Conservation (phyloP, 176 grass and related monocot genomes). For the Ensete glaucum region DNA sequence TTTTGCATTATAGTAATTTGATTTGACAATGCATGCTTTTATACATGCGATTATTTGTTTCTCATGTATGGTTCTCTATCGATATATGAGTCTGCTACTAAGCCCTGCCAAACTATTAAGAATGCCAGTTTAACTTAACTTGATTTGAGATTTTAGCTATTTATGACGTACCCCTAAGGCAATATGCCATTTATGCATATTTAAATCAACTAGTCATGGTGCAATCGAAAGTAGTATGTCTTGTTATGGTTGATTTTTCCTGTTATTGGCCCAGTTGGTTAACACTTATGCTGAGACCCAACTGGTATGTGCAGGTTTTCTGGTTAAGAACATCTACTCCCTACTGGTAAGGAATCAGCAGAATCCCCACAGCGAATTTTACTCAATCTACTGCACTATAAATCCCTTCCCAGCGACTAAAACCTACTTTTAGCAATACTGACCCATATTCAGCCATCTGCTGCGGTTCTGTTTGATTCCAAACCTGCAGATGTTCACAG, state of each 20-base stretch:
- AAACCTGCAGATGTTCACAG: conserved; percentile 29
- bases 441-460: not conserved
- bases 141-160: too few species aligned
- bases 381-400: conserved; percentile 29
- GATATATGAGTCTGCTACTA: too few species aligned
- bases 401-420: conserved; percentile 29
- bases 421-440: conserved; percentile 12
- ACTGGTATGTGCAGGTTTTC: conserved; percentile 6
- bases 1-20: too few species aligned
- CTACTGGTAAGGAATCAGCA: not conserved
- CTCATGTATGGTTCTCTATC: too few species aligned
- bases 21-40: too few species aligned
- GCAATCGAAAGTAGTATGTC: not conserved
- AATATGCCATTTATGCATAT: not conserved
- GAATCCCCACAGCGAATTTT: conserved; percentile 45
- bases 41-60: too few species aligned
- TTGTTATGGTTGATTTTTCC: not conserved
- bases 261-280: too few species aligned
- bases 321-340: not conserved
- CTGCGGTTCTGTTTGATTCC: conserved; percentile 27
- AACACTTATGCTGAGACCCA: not conserved
- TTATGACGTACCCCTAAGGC: not conserved
- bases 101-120: too few species aligned
- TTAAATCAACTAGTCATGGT: not conserved
- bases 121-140: too few species aligned